Conservation (phyloP, 2,329 filamentous ascomycete genomes). For the Clarireedia sp. region DNA sequence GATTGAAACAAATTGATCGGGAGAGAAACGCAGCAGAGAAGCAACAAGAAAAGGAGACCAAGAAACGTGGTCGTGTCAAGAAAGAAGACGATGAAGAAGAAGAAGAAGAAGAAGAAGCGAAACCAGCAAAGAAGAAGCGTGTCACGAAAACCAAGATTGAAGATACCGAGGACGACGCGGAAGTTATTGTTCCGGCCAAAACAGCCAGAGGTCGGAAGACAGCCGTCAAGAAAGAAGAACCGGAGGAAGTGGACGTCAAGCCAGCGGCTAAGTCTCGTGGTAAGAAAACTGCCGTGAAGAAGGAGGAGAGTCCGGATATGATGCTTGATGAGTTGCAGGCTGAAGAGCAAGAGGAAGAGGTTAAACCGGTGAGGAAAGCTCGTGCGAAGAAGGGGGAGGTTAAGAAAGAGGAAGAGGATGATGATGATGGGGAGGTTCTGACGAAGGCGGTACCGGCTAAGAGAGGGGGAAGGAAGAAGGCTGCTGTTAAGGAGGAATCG, state of each 20-base stretch:
- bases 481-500: background rate
- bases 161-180: background rate
- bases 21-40: background rate
- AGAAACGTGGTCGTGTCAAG: conserved; percentile 13
- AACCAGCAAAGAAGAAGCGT: background rate
- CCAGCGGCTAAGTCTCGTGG: conserved; percentile 23
- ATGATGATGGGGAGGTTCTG: background rate
- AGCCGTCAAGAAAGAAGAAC: conserved; percentile 17
- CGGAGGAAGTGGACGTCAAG: conserved; percentile 15
- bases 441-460: background rate
- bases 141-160: conserved; percentile 1
- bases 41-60: background rate
- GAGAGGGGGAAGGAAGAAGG: background rate
- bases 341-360: background rate
- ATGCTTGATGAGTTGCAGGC: background rate
- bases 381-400: background rate
- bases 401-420: background rate
- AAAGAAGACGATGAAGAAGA: conserved; percentile 8
- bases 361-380: background rate
- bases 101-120: conserved; percentile 8
- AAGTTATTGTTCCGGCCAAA: background rate
- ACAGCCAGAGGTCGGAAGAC: conserved; percentile 14
- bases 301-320: conserved; percentile 15
- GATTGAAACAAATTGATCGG: background rate
- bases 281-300: conserved; percentile 21